phyloP scores from a whole-genome alignment of 345 rosid species.

The Lepidium sativum region DNA sequence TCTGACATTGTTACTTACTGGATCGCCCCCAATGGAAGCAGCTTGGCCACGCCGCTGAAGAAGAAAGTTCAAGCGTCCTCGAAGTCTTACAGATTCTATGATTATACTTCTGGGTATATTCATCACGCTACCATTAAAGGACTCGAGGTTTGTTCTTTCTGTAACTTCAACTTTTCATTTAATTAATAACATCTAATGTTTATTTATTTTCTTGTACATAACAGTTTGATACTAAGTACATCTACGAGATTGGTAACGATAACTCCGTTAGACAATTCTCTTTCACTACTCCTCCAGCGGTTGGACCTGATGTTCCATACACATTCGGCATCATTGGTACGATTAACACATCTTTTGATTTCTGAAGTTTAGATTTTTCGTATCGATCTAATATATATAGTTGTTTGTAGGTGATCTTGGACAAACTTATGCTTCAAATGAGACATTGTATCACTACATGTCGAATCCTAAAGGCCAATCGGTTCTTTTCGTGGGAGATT shows the following conservation, averaged over 20 bases:
- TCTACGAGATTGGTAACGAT: conserved; percentile 41
- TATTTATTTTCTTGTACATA: not conserved
- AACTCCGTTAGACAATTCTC: conserved; percentile 34
- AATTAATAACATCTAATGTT: not conserved
- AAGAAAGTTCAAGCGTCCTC: conserved; percentile 22
- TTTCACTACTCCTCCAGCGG: conserved; percentile 46
- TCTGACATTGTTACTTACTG: conserved; percentile 32
- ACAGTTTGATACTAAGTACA: conserved; percentile 46
- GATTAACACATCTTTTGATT: not conserved
- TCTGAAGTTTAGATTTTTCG: not conserved
- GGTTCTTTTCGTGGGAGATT: conserved; percentile 37
- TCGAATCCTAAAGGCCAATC: conserved; percentile 40
- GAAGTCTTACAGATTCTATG: conserved; percentile 29
- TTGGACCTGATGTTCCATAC: conserved; percentile 62
- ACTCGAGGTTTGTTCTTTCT: conserved; percentile 30
- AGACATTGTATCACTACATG: conserved; percentile 39
- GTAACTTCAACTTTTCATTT: not conserved
- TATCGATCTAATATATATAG: not conserved
- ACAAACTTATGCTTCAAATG: conserved; percentile 44
- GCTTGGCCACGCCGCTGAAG: not conserved
- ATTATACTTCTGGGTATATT: conserved; percentile 38
- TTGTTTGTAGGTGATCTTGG: conserved; percentile 43
- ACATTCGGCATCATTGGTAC: conserved; percentile 69
- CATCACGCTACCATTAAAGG: conserved; percentile 33
- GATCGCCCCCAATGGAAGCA: conserved; percentile 3